A percentile compares a stretch with the other conserved stretches of the same genome.
Evolutionary conservation across 1,284 basidiomycete species (phyloP).

Genomic region (Microstroma glucosiphilum): DNA sequence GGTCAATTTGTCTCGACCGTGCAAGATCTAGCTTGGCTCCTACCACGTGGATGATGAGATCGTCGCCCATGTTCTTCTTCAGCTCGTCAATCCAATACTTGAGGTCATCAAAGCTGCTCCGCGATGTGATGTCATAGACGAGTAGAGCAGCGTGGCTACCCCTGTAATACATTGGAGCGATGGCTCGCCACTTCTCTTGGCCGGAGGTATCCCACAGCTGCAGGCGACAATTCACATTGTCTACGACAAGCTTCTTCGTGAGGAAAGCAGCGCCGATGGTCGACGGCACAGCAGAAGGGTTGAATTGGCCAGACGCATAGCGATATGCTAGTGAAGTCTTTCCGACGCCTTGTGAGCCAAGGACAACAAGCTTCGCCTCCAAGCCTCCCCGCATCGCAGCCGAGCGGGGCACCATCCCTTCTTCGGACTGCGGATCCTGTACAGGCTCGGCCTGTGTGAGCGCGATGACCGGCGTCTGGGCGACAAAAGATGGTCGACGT

Average conservation of each 20-base stretch:
- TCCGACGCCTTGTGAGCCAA: constrained; percentile 91
- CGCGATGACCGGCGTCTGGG: not conserved
- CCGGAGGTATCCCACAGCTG: constrained; percentile 83
- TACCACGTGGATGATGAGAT: constrained; percentile 81
- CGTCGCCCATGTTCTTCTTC: constrained; percentile 67
- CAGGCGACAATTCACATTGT: constrained; percentile 75
- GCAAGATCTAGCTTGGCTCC: constrained; percentile 77
- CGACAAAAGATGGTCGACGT: not conserved
- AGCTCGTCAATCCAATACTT: constrained; percentile 89
- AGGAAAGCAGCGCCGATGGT: constrained; percentile 93
- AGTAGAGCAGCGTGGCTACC: constrained; percentile 93
- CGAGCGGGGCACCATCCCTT: not conserved
- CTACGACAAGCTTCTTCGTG: constrained; percentile 83
- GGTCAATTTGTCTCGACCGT: not conserved
- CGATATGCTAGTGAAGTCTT: constrained; percentile 90
- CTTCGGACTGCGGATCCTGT: not conserved
- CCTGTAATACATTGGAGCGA: constrained; percentile 99
- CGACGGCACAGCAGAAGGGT: constrained; percentile 53
- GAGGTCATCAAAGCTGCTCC: constrained; percentile 80
- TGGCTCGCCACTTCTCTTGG: constrained; percentile 85
- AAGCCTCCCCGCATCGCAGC: constrained; percentile 47
- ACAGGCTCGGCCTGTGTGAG: not conserved
- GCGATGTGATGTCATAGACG: constrained; percentile 94
- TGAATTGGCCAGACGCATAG: constrained; percentile 69
- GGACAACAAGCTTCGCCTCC: constrained; percentile 93